Percentiles rank a stretch among this genome's conserved stretches.
Conservation (phyloP, 306 rosid species). For the Vigna nakashimae region DNA sequence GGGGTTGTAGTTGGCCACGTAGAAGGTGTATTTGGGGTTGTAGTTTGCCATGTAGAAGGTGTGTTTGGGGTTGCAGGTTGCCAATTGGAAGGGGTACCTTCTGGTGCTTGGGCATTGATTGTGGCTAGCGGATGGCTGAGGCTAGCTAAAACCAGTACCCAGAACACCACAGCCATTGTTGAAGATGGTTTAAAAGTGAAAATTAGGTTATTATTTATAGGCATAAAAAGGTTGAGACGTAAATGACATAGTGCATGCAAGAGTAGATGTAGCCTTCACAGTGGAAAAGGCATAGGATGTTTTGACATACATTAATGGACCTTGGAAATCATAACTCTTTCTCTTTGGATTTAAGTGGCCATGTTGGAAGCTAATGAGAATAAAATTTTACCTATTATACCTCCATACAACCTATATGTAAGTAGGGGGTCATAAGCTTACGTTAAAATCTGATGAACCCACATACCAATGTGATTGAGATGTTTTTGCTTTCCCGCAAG, state of each 20-base stretch:
- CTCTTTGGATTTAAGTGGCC: constrained; percentile 1
- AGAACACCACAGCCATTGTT: constrained; percentile 48
- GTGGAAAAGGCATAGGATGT: constrained; percentile 1
- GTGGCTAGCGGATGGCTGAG: constrained; percentile 39
- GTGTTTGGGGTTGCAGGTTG: neutral
- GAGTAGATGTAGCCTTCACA: constrained; percentile 49
- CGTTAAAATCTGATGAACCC: constrained; percentile 24
- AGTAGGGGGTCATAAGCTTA: constrained; percentile 33
- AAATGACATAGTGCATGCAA: constrained; percentile 37
- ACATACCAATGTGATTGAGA: constrained; percentile 43
- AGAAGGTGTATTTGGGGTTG: neutral
- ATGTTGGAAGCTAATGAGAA: constrained; percentile 39
- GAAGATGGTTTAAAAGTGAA: constrained; percentile 13
- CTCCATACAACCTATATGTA: constrained; percentile 42
- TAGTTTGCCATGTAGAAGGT: neutral
- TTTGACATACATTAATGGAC: neutral
- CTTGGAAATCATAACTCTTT: constrained; percentile 1
- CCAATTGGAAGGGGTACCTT: neutral
- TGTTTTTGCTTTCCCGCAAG: neutral
- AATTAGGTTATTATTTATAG: constrained; percentile 44
- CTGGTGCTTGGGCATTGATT: constrained; percentile 46
- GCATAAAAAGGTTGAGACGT: constrained; percentile 40
- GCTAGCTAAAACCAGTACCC: constrained; percentile 45
- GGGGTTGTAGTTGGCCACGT: neutral
- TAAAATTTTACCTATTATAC: constrained; percentile 42